Base-by-base conservation (phyloP, 2,329 filamentous ascomycete species). In the Fusarium buharicum region DNA sequence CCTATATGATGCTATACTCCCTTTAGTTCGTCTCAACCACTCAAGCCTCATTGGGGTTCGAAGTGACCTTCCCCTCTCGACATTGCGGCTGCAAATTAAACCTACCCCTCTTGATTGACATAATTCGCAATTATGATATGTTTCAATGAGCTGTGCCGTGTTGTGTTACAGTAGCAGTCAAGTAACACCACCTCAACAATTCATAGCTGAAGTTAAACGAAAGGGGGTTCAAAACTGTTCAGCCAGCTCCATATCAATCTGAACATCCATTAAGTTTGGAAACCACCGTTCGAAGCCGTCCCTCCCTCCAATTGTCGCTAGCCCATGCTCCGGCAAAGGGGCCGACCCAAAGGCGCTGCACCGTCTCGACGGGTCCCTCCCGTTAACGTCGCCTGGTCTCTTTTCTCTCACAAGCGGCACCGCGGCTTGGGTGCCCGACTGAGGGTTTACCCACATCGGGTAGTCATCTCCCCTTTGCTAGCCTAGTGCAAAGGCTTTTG, bases 401-500 rank as follows among this genome's bases (percentile, higher is more conserved):
- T n/a, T 6, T 48, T 59, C 24, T 43, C 60, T 16, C 30, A 50
- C 46, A 64, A 53, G 55, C 50, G 60, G 44, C 46, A 22, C 28
- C 45, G 39, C 54, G 44, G 54, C 33, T 53, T 63, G 37, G 50
- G 27, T 41, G 61, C 56, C 51, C 44, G 51, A 64, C 37, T 47
- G 43, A 30, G 22, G 13, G 30, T 38, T 50, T 65, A 44, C 45
- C 57, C 61, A 62, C 61, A 54, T 65, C 28, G 57, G 61, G 62
- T 50, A 65, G 40, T 62, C 48, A 58, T 64, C 56, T 65, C 61
- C 61, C 56, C 22, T 64, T 57, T 62, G 46, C 50, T 64, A 64
- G 55, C 8, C 27, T 28, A 28, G 27, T 49, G 48, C n/a, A 10
- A 14, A 47, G 47, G 46, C 34, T 20, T 59, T 38, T 56, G 61